phyloP scores from a whole-genome alignment of 176 grass and related monocot species.

The Poa annua region DNA sequence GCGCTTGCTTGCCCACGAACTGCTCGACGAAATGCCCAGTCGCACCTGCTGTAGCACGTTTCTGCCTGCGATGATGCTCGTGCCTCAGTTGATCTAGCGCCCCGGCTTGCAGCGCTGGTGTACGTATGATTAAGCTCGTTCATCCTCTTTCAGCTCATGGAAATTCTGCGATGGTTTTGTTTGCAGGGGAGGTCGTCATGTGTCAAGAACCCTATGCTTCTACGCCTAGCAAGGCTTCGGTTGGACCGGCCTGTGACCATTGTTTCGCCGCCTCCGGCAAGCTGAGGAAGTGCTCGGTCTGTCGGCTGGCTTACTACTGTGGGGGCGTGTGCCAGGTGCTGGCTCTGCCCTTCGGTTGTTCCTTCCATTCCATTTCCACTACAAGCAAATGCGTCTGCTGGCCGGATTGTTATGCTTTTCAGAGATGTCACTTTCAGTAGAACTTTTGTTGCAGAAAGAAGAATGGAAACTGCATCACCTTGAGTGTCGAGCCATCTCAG shows the following conservation, averaged over 20 bases:
- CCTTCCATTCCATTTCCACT: neutral
- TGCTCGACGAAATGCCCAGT: slow-evolving; percentile 56
- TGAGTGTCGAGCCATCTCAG: slow-evolving; percentile 61
- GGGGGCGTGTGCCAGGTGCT: slow-evolving; percentile 71
- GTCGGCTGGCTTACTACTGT: slow-evolving; percentile 76
- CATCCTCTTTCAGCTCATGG: neutral
- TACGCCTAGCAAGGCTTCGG: slow-evolving; percentile 60
- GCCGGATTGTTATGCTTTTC: neutral
- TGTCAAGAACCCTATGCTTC: slow-evolving; percentile 74
- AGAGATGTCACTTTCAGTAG: neutral
- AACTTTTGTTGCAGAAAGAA: slow-evolving; percentile 52
- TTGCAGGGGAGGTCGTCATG: slow-evolving; percentile 74
- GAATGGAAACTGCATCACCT: slow-evolving; percentile 88
- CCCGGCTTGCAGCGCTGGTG: neutral
- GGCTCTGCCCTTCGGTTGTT: neutral
- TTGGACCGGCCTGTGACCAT: slow-evolving; percentile 57
- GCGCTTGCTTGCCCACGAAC: slow-evolving; percentile 23
- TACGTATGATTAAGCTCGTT: neutral
- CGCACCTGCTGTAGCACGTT: neutral
- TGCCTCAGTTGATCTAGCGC: neutral
- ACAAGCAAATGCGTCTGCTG: neutral
- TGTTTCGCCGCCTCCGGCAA: slow-evolving; percentile 66
- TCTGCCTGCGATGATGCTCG: neutral
- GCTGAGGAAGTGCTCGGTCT: slow-evolving; percentile 76
- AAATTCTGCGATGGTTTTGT: slow-evolving; percentile 5